Evolutionary conservation across 2,329 filamentous ascomycete genomes (phyloP).

Genomic region (Fusarium humuli): DNA sequence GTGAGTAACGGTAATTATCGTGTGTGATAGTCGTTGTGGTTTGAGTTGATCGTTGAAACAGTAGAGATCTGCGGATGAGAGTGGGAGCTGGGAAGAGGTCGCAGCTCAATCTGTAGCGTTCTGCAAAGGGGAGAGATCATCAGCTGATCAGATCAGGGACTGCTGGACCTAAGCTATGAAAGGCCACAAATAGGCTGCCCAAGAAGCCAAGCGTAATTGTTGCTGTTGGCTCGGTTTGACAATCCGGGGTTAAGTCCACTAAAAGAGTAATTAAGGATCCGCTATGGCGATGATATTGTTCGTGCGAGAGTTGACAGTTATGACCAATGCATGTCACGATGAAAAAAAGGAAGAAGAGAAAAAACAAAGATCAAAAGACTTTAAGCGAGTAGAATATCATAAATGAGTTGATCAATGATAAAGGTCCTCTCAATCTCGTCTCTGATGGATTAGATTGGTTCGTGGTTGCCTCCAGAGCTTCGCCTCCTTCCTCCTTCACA

Average conservation of each 20-base stretch:
- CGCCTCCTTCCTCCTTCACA: conserved; percentile 29
- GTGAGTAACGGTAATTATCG: neutral
- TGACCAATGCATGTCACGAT: neutral
- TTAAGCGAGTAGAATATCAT: neutral
- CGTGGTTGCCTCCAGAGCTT: conserved; percentile 15
- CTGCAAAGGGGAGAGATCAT: conserved; percentile 49
- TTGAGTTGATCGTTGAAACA: conserved; percentile 17
- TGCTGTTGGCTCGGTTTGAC: conserved; percentile 41
- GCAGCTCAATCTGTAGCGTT: conserved; percentile 41
- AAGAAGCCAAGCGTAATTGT: conserved; percentile 35
- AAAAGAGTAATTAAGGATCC: conserved; percentile 39
- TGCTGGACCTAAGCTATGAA: conserved; percentile 27
- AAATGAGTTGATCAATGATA: conserved; percentile 1
- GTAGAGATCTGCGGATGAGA: conserved; percentile 42
- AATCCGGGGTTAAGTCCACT: conserved; percentile 46
- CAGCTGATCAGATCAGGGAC: conserved; percentile 45
- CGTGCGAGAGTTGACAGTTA: conserved; percentile 4
- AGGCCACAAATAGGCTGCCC: conserved; percentile 38
- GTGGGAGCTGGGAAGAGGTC: conserved; percentile 39
- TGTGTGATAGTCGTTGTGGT: conserved; percentile 12
- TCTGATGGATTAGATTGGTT: conserved; percentile 6
- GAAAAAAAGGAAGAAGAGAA: neutral
- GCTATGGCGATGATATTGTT: conserved; percentile 26
- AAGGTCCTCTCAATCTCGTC: neutral
- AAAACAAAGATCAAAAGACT: neutral